Conservation (phyloP, 768 basidiomycete species). For the Lactarius quietus region DNA sequence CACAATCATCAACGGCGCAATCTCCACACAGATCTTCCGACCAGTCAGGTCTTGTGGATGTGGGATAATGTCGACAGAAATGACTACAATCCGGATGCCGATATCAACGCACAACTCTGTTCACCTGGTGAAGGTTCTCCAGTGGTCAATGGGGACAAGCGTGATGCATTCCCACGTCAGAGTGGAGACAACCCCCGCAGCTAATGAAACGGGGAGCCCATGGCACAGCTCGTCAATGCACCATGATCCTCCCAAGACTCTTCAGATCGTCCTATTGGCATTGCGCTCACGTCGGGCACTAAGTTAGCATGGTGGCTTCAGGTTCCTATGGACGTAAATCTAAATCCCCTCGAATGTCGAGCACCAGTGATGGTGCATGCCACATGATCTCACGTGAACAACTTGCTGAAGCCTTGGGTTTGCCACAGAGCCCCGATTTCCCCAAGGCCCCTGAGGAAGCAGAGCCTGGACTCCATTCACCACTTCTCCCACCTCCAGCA, state of each 20-base stretch:
- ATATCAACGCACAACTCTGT: conserved; percentile 26
- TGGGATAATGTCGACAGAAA: conserved; percentile 21
- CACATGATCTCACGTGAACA: conserved; percentile 21
- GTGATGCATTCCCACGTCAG: conserved; percentile 56
- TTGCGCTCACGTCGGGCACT: conserved; percentile 6
- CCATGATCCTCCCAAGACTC: conserved; percentile 12
- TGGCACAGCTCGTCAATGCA: conserved; percentile 13
- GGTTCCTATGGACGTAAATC: neutral
- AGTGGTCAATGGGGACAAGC: conserved; percentile 65
- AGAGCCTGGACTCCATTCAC: conserved; percentile 15
- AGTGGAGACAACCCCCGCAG: conserved; percentile 23
- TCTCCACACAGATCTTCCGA: neutral
- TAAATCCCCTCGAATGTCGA: neutral
- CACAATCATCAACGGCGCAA: conserved; percentile 22
- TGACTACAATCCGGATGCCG: conserved; percentile 14
- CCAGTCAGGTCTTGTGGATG: conserved; percentile 24
- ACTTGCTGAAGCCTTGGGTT: conserved; percentile 1
- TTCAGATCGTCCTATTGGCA: conserved; percentile 12
- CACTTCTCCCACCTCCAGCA: conserved; percentile 21
- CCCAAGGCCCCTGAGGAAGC: conserved; percentile 9
- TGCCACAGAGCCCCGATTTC: neutral
- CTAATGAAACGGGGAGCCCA: conserved; percentile 4
- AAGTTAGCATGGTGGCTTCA: neutral
- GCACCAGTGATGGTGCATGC: neutral
- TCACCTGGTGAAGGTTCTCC: conserved; percentile 62